Evolutionary conservation across 495 filamentous ascomycete species (phyloP), one percentile per base, ranked within the genome.

Genomic region (Durotheca rogersii): DNA sequence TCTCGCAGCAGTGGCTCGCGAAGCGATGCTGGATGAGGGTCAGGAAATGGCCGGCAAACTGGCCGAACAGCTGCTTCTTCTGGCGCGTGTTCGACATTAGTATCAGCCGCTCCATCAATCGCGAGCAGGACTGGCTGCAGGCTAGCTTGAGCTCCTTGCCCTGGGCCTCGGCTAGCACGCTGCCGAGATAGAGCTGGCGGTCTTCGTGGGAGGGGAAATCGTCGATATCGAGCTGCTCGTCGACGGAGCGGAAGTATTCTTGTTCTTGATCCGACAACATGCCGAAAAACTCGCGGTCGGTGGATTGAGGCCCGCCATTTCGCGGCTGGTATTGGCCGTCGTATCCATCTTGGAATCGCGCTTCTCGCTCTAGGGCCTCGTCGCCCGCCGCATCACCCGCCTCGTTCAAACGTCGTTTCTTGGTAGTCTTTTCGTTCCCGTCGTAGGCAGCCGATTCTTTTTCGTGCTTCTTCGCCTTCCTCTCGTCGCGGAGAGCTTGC

Each of bases 131-230:
- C 72, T 98, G 93, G 65, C 88, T 94, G 71, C 85, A 88, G 14
- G 90, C 93, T 60, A 98, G 81, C 74, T 97, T 98, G 67, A 97
- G 74, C 63, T 97, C 93, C 68, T 96, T 96, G 35, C 88, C 90
- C 35, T 81, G 74, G 12, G 90, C 90, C 66, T 97, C 93, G 47
- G 76, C 71, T 67, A 86, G 96, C 35, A 96, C 86, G 67, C 86
- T 95, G 11, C 82, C 79, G 11, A 98, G 71, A 65, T 96, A 96
- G 41, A 95, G 62, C 23, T 74, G 65, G 45, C 87, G 81, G 58
- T 95, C 90, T 60, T 95, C 89, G 49, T 77, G 70, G 29, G 83
- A 82, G 17, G 73, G 76, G 68, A 97, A 97, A 61, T 88, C 81
- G 69, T 96, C 90, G 47, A 85, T 66, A 67, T 96, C 91, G 31